Percentiles rank a stretch among this genome's conserved stretches.
Evolutionary conservation across 192 early-diverging fungal genomes (phyloP).

Genomic region (Rhizophagus sp.): DNA sequence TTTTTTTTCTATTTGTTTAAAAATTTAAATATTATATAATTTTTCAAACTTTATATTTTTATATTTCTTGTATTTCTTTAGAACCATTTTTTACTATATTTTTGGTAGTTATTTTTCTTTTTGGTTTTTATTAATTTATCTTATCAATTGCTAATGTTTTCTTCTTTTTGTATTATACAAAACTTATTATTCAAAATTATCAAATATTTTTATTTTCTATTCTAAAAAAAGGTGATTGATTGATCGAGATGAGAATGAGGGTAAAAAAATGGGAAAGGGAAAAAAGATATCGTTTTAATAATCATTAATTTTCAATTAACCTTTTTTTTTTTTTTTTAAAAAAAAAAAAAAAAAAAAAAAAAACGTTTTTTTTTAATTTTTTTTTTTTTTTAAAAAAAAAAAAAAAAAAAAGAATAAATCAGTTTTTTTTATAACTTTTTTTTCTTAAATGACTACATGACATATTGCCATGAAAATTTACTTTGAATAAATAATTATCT

Average conservation of each 20-base stretch:
- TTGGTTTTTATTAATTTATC: neutral
- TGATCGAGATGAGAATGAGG: neutral
- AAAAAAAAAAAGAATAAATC: neutral
- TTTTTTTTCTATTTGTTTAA: neutral
- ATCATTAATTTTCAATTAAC: neutral
- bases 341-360: neutral
- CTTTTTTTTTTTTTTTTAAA: neutral
- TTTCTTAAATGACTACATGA: too few species aligned
- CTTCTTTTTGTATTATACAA: neutral
- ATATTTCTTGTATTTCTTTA: neutral
- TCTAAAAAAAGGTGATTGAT: neutral
- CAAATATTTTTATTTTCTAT: neutral
- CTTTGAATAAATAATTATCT: too few species aligned
- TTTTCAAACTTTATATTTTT: neutral
- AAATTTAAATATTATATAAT: neutral
- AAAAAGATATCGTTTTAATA: neutral
- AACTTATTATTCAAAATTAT: neutral
- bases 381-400: too few species aligned
- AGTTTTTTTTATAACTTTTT: too few species aligned
- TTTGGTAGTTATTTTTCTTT: neutral
- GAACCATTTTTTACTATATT: neutral
- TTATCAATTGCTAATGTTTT: neutral
- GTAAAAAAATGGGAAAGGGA: neutral
- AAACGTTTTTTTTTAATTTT: neutral
- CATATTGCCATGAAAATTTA: too few species aligned